Conservation (phyloP, 2,329 filamentous ascomycete genomes). For the Exophiala oligosperma region DNA sequence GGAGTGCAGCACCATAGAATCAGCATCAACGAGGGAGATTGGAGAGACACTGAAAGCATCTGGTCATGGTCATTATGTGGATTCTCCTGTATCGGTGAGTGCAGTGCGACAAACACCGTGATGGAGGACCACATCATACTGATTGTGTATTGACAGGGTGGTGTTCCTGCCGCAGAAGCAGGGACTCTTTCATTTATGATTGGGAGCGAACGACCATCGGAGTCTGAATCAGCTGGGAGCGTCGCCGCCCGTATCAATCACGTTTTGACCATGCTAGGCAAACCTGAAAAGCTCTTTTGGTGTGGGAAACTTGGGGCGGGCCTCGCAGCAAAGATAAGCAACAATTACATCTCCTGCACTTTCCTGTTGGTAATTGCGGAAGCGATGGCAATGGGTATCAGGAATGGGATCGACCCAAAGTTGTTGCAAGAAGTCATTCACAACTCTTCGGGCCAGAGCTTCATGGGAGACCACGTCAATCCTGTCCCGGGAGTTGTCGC, state of each 20-base stretch:
- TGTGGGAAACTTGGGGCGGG: conserved; percentile 30
- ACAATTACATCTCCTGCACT: conserved; percentile 29
- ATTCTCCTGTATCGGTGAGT: conserved; percentile 12
- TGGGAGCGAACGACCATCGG: neutral
- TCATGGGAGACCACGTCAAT: conserved; percentile 14
- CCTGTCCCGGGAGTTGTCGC: conserved; percentile 3
- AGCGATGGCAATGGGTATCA: conserved; percentile 27
- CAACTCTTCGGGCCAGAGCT: conserved; percentile 13
- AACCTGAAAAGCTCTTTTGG: conserved; percentile 22
- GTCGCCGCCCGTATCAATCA: neutral
- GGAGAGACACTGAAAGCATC: conserved; percentile 6
- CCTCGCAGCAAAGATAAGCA: conserved; percentile 29
- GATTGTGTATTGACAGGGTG: neutral
- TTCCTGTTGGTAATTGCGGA: conserved; percentile 20
- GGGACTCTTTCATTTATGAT: conserved; percentile 10
- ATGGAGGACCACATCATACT: neutral
- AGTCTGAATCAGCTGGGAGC: neutral
- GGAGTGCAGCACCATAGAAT: conserved; percentile 16
- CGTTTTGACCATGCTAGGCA: conserved; percentile 5
- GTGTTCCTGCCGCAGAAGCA: conserved; percentile 5
- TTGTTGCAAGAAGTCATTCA: conserved; percentile 10
- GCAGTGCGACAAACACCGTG: no score
- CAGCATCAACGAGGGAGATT: conserved; percentile 3
- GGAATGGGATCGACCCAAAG: conserved; percentile 1
- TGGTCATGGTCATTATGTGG: conserved; percentile 6